A percentile compares a stretch with the other conserved stretches of the same genome.
These are phyloP conservation scores for Penicillium sp. DNA, from an alignment of 2,329 filamentous ascomycete genomes.

Conservation along the genomic window DNA sequence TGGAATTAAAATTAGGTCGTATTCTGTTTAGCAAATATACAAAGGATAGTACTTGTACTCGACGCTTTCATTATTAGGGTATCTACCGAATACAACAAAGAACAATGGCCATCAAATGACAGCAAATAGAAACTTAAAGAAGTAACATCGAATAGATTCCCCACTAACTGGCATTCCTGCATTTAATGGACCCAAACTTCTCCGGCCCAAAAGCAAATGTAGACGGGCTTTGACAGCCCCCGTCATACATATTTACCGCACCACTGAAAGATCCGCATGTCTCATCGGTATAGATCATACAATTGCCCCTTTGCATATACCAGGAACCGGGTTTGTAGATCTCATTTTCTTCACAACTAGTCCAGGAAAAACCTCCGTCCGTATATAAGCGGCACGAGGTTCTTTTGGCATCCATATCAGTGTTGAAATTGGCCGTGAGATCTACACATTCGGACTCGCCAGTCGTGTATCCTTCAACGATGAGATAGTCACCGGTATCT, in stretches of 20 bases:
- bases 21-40: too few species aligned
- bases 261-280: not conserved
- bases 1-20: too few species aligned
- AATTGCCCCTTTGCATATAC: not conserved
- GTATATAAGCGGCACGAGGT: not conserved
- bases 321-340: not conserved
- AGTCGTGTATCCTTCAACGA: conserved; percentile 5
- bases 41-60: too few species aligned
- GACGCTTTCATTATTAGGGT: not conserved
- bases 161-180: not conserved
- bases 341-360: not conserved
- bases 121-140: not conserved
- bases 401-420: not conserved
- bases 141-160: not conserved
- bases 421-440: not conserved
- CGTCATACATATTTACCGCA: not conserved
- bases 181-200: not conserved
- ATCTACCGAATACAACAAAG: not conserved
- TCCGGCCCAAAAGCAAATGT: not conserved
- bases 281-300: not conserved
- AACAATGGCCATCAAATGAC: too few species aligned
- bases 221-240: not conserved
- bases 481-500: conserved; percentile 6
- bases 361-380: not conserved
- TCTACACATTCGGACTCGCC: not conserved